Base-by-base conservation (phyloP, 1,284 basidiomycete species). In the Taiwanofungus camphoratus region DNA sequence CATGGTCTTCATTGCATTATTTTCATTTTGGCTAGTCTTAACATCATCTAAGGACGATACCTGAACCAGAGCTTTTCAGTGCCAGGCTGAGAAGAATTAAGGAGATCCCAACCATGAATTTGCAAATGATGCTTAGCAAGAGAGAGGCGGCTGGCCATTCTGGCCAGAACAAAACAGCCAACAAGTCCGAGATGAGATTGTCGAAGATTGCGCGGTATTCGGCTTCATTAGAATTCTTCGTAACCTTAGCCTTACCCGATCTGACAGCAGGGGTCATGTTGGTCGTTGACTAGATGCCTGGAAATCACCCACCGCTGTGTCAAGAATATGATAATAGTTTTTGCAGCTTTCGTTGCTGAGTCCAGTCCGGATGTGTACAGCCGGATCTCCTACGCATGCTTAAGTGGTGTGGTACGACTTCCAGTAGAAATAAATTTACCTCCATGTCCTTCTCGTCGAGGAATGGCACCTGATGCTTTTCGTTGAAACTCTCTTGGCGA, bases 81-180 rank as follows among this genome's bases (percentile, higher is more conserved):
- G 1, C 7, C 9, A 27, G 26, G 11, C 5, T n/a, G 2, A 13
- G 15, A 5, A 5, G 16, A 13, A 11, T 9, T 12, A 15, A 6
- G 13, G 15, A 5, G 16, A 19, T 2, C 47, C 72, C n/a, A 48
- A 91, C 91, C 86, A 96, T 87, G 52, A 82, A 83, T 60, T 82
- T 86, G 52, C 82, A 85, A 5, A 84, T 75, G 31, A 94, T 82
- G 37, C 74, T 76, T 26, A 96, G 64, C 34, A 96, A 73, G 16
- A 96, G 63, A 30, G 83, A 77, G 1, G 95, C 90, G 5, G 89
- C 94, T 1, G 96, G 95, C 93, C 94, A 99, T 61, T 99, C 95
- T 0, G 95, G 93, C 74, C 89, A 87, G 59, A 89, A 94, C 3
- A 97, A 67, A 3, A 95, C 92, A 12, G 77, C 74, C n/a, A 98